Percentiles rank a stretch among this genome's conserved stretches.
phyloP scores from a whole-genome alignment of 1,139 yeast species.

The Eremothecium sinecaudum region DNA sequence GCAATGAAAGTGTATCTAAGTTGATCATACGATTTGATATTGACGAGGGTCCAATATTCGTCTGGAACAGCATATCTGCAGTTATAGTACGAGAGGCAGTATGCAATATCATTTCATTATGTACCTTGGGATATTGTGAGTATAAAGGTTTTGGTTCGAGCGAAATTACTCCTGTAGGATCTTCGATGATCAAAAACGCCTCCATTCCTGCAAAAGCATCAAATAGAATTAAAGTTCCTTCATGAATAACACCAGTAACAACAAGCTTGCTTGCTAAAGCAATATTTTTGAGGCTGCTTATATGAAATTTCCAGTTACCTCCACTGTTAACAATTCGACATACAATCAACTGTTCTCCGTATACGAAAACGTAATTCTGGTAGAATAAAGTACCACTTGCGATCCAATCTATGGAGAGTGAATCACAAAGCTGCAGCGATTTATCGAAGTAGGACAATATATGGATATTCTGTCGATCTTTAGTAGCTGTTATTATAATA shows the following conservation, averaged over 20 bases:
- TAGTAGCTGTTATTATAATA: too few relatives aligned
- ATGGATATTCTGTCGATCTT: too few relatives aligned
- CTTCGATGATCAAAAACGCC: neutral
- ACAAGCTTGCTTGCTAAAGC: neutral
- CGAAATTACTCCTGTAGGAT: neutral
- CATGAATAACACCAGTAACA: slow-evolving; percentile 1
- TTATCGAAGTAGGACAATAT: too few relatives aligned
- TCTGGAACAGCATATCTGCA: too few relatives aligned
- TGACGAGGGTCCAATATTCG: neutral
- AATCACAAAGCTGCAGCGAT: too few relatives aligned
- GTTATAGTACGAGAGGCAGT: neutral
- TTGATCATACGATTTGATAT: neutral
- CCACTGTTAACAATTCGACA: neutral
- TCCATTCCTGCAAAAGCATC: slow-evolving; percentile 1
- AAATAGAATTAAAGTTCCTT: neutral
- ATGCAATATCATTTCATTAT: slow-evolving; percentile 1
- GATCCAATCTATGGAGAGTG: neutral
- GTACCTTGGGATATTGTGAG: neutral
- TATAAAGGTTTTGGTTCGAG: neutral
- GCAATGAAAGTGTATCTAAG: neutral
- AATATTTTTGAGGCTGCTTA: neutral
- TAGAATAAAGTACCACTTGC: neutral
- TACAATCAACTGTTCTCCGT: neutral
- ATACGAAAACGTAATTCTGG: neutral
- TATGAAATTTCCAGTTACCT: neutral